A percentile compares a stretch with the other conserved stretches of the same genome.
phyloP scores from a whole-genome alignment of 2,329 filamentous ascomycete species.

The Hymenoscyphus fraxineus region DNA sequence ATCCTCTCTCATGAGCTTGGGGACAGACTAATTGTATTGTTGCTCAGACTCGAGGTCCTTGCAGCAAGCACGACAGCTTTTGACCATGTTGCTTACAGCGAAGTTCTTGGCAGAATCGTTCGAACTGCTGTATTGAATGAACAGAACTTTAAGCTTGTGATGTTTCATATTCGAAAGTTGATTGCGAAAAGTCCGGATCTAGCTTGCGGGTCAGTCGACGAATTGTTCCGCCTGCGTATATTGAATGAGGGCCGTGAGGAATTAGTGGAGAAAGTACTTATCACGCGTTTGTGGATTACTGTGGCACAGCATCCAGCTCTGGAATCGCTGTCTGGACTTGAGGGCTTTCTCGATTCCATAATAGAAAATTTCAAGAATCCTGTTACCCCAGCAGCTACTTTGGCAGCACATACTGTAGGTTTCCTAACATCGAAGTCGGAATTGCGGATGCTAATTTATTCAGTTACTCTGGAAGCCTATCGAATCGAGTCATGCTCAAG shows the following conservation, averaged over 20 bases:
- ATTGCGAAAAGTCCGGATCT: conserved; percentile 49
- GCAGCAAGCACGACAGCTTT: conserved; percentile 46
- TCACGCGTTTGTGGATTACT: conserved; percentile 65
- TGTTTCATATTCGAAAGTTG: conserved; percentile 65
- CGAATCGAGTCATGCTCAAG: conserved; percentile 54
- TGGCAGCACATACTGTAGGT: conserved; percentile 62
- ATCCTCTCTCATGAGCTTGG: conserved; percentile 61
- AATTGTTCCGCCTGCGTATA: conserved; percentile 59
- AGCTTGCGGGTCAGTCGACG: conserved; percentile 53
- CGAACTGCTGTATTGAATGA: conserved; percentile 57
- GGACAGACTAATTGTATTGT: conserved; percentile 59
- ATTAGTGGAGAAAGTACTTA: conserved; percentile 66
- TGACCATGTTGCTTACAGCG: conserved; percentile 45
- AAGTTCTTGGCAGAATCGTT: conserved; percentile 60
- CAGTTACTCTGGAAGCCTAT: conserved; percentile 79
- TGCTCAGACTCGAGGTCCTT: conserved; percentile 67
- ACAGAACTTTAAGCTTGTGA: conserved; percentile 59
- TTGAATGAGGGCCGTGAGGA: conserved; percentile 45
- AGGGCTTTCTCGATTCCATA: conserved; percentile 45
- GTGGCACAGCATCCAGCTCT: conserved; percentile 43
- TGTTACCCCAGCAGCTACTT: conserved; percentile 58
- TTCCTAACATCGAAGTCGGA: conserved; percentile 9
- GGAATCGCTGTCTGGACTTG: conserved; percentile 38
- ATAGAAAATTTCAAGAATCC: conserved; percentile 42
- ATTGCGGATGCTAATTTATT: conserved; percentile 15